phyloP scores from a whole-genome alignment of 2,329 filamentous ascomycete genomes.

The Talaromyces verruculosus region DNA sequence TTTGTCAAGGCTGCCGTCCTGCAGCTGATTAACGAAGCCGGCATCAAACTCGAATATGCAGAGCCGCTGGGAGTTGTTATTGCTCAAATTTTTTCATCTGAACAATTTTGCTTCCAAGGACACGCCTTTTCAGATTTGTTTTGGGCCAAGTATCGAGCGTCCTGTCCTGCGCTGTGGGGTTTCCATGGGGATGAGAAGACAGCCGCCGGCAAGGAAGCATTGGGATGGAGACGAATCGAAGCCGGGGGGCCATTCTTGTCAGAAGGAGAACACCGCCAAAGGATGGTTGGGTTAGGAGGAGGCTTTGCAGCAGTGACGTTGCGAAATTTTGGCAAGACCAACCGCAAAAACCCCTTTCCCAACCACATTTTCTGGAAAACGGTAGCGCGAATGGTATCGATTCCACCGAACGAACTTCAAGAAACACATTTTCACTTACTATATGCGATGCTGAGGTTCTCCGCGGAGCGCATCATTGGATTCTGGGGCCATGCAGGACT shows the following conservation, averaged over 20 bases:
- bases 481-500: slow-evolving; percentile 78
- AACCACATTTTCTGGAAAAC: slow-evolving; percentile 80
- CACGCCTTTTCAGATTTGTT: slow-evolving; percentile 76
- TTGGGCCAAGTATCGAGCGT: slow-evolving; percentile 77
- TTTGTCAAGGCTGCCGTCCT: slow-evolving; percentile 71
- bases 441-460: slow-evolving; percentile 69
- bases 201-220: slow-evolving; percentile 61
- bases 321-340: slow-evolving; percentile 73
- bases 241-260: slow-evolving; percentile 58
- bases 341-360: slow-evolving; percentile 71
- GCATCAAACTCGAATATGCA: slow-evolving; percentile 63
- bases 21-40: slow-evolving; percentile 68
- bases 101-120: slow-evolving; percentile 66
- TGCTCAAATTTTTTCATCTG: slow-evolving; percentile 70
- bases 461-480: slow-evolving; percentile 70
- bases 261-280: slow-evolving; percentile 73
- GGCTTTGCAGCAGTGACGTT: slow-evolving; percentile 82
- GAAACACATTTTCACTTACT: slow-evolving; percentile 72
- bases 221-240: slow-evolving; percentile 70
- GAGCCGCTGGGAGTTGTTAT: slow-evolving; percentile 78
- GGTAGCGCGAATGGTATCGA: slow-evolving; percentile 73
- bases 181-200: slow-evolving; percentile 74
- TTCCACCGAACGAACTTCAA: slow-evolving; percentile 65
- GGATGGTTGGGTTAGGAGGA: slow-evolving; percentile 79
- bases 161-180: slow-evolving; percentile 84